Base-by-base conservation (phyloP, 2,329 filamentous ascomycete genomes). In the Verticillium nubilum region DNA sequence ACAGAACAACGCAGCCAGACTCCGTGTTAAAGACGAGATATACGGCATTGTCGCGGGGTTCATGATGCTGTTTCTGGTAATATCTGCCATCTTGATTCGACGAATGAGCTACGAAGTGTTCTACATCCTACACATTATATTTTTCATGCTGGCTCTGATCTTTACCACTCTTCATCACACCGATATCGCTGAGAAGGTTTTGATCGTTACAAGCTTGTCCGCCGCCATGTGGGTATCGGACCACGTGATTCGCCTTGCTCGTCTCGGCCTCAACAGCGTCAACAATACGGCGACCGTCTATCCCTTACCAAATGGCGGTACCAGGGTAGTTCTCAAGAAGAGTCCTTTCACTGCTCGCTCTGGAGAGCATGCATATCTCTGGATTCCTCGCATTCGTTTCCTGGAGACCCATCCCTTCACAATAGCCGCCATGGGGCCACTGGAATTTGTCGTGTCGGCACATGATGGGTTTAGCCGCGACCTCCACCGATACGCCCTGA, bases 351-450 rank as follows among this genome's bases (percentile, higher is more conserved):
- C 72, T 2, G 79, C 80, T 1, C 68, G 72, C 2, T 78, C 85
- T 0, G 86, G 85, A 1, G 82, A 82, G 62, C 86, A 89, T 67
- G 84, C 82, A 64, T 88, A 86, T 65, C 69, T 89, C 29, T 88
- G 84, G 84, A 79, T 88, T 7, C 86, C 86, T 0, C 73, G 73
- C 4, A 78, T 88, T 54, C 80, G 85, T 10, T 64, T 74, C 1
- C 73, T 81, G 17, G 82, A 88, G 69, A 85, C 80, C 1, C 86
- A 89, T 62, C 86, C 86, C 0, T 88, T 88, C 64, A 88, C 85
- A 2, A 82, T 88, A 54, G 80, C 81, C 26, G 71, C 76, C 25
- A 77, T 74, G 17, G 70, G 78, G 31, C 80, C 82, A 0, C 66
- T 84, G 27, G 83, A 87, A 71, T 83, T 88, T 55, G 78, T 87